Evolutionary conservation across 495 filamentous ascomycete genomes (phyloP).

Genomic region (Penicillium salamii): DNA sequence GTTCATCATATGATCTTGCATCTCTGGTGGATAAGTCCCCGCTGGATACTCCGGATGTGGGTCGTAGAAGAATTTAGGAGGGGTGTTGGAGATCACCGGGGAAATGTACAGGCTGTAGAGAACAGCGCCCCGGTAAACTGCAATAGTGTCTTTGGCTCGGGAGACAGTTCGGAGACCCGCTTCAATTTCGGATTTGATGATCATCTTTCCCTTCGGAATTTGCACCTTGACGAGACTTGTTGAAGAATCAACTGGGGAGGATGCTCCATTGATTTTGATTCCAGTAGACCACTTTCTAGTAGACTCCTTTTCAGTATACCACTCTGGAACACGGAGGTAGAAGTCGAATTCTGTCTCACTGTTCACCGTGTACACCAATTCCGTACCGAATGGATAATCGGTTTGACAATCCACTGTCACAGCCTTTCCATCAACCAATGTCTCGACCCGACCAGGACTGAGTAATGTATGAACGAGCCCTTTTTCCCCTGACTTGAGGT

Average conservation of each 20-base stretch:
- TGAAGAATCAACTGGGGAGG: constrained; percentile 13
- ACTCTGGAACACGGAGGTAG: constrained; percentile 48
- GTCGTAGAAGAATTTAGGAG: constrained; percentile 18
- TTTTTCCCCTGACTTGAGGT: constrained; percentile 5
- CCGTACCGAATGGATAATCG: constrained; percentile 51
- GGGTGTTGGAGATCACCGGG: constrained; percentile 5
- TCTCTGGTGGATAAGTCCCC: constrained; percentile 9
- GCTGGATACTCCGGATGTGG: constrained; percentile 4
- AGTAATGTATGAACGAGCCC: constrained; percentile 22
- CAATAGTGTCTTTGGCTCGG: constrained; percentile 52
- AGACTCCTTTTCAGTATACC: constrained; percentile 41
- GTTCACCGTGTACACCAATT: constrained; percentile 45
- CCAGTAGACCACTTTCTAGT: constrained; percentile 45
- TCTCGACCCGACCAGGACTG: constrained; percentile 13
- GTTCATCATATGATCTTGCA: constrained; percentile 6
- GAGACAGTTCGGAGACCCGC: constrained; percentile 24
- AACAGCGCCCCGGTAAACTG: constrained; percentile 53
- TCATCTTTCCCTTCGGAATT: constrained; percentile 8
- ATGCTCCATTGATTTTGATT: constrained; percentile 7
- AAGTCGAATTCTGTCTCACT: constrained; percentile 40
- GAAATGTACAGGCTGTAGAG: constrained; percentile 47
- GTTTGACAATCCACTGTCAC: constrained; percentile 15
- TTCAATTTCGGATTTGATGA: constrained; percentile 13
- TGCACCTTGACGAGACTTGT: constrained; percentile 23
- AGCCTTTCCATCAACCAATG: constrained; percentile 4